Evolutionary conservation across 176 grass and related monocot genomes (phyloP).

Genomic region (Chloris gayana): DNA sequence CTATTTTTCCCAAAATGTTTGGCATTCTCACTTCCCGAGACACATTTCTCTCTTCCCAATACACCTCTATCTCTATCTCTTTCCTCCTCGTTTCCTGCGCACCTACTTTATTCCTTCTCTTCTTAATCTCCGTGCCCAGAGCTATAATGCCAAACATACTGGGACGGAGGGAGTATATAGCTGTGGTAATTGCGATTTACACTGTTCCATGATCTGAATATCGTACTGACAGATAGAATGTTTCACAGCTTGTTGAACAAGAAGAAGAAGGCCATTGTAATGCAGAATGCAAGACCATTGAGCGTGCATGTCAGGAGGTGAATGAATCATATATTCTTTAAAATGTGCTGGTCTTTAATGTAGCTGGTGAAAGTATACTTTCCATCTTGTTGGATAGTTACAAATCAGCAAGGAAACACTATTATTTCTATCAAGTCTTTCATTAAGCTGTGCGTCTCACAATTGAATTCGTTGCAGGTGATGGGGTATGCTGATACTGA

Average conservation of each 20-base stretch:
- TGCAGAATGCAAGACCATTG: conserved; percentile 92
- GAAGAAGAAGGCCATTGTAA: conserved; percentile 90
- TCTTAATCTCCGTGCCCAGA: too few species aligned
- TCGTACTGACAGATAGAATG: not conserved
- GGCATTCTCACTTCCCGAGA: too few species aligned
- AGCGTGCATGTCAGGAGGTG: conserved; percentile 93
- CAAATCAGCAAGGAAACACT: not conserved
- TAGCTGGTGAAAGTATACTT: not conserved
- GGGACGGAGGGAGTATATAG: too few species aligned
- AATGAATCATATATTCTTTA: conserved; percentile 1
- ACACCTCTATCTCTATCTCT: too few species aligned
- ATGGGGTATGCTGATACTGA: conserved; percentile 94
- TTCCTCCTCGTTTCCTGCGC: too few species aligned
- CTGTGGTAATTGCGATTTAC: not conserved
- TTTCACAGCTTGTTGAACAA: conserved; percentile 91
- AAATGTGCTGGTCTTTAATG: not conserved
- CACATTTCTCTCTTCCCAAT: too few species aligned
- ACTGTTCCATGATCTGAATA: not conserved
- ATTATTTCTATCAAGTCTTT: not conserved
- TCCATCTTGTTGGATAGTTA: not conserved
- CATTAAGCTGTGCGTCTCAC: not conserved
- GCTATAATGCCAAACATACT: too few species aligned
- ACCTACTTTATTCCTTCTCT: too few species aligned
- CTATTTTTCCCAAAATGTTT: too few species aligned
- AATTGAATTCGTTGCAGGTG: conserved; percentile 53